A percentile compares a stretch with the other conserved stretches of the same genome.
These are phyloP conservation scores for Debaryomyces maramus DNA, from an alignment of 805 yeast species.

Conservation along the genomic window DNA sequence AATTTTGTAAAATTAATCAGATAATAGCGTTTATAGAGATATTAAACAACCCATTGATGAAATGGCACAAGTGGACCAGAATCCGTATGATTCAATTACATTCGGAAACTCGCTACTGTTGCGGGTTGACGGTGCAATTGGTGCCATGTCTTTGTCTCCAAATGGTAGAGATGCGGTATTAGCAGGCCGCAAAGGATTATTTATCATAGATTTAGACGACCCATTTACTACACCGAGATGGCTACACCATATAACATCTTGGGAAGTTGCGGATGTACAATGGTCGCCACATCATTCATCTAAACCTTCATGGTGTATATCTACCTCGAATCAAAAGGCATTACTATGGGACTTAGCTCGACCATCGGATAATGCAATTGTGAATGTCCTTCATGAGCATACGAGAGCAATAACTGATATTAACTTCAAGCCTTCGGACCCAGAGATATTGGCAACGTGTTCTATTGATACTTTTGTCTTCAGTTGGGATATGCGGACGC, in stretches of 20 bases:
- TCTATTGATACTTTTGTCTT: slow-evolving; percentile 86
- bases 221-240: slow-evolving; percentile 94
- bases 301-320: slow-evolving; percentile 87
- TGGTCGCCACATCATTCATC: slow-evolving; percentile 88
- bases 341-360: slow-evolving; percentile 88
- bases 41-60: no score
- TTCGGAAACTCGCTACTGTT: slow-evolving; percentile 81
- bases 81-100: slow-evolving; percentile 49
- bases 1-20: background rate
- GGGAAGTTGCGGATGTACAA: slow-evolving; percentile 99
- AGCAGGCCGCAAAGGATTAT: slow-evolving; percentile 81
- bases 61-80: slow-evolving; percentile 9
- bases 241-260: slow-evolving; percentile 86
- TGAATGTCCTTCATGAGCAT: slow-evolving; percentile 86
- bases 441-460: slow-evolving; percentile 88
- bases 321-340: slow-evolving; percentile 94
- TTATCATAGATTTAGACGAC: slow-evolving; percentile 89
- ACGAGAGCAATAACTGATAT: slow-evolving; percentile 94
- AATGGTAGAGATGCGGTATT: slow-evolving; percentile 90
- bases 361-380: slow-evolving; percentile 70
- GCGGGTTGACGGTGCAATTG: slow-evolving; percentile 87
- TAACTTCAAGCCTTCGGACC: slow-evolving; percentile 84
- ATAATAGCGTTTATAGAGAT: no score
- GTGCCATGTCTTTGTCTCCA: slow-evolving; percentile 87
- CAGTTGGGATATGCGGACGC: slow-evolving; percentile 89